Evolutionary conservation across 139 green algal species (phyloP).

Genomic region (Coccomyxa sp.): DNA sequence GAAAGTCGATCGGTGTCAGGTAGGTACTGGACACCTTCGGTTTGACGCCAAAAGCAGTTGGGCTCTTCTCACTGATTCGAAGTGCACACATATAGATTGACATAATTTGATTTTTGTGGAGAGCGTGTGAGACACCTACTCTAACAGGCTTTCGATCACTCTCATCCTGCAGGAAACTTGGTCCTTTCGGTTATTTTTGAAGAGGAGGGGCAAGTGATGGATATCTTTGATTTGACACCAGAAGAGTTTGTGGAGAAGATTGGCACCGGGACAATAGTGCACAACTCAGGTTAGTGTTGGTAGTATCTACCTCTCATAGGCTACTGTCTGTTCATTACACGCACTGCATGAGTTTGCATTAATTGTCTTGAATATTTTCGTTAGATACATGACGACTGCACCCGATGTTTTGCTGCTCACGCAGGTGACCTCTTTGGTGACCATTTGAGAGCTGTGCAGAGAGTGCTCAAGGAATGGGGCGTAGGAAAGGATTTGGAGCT

Average conservation of each 20-base stretch:
- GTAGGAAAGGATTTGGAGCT: neutral
- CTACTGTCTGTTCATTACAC: neutral
- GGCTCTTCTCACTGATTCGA: no score
- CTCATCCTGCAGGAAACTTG: no score
- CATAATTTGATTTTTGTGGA: no score
- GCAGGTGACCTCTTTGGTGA: constrained; percentile 1
- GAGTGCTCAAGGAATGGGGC: neutral
- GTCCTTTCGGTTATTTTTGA: no score
- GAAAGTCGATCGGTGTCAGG: no score
- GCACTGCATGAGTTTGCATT: neutral
- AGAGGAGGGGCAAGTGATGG: no score
- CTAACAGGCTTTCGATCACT: no score
- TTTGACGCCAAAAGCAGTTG: no score
- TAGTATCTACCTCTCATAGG: no score
- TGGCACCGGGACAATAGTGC: neutral
- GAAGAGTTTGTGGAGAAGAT: neutral
- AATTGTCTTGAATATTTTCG: neutral
- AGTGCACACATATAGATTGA: no score
- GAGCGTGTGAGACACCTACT: no score
- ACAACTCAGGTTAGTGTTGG: neutral
- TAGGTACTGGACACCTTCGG: no score
- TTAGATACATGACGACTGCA: neutral
- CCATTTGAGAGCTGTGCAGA: neutral
- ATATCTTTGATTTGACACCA: neutral
- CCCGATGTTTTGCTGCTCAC: neutral